phyloP scores from a whole-genome alignment of 1,284 basidiomycete genomes.

The Pseudozyma tsukubaensis region DNA sequence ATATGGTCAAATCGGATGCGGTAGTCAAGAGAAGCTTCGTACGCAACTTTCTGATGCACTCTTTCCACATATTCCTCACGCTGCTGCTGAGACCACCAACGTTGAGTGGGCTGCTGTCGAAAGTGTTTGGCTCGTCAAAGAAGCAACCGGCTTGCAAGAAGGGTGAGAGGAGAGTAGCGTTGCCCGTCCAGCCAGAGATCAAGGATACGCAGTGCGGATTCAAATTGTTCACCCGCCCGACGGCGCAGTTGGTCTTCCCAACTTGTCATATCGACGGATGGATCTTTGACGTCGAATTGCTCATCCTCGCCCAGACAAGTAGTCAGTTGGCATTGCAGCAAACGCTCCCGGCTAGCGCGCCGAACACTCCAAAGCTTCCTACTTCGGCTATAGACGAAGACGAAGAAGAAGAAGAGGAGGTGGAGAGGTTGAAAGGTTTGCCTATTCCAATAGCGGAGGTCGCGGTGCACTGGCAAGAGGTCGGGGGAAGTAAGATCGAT shows the following conservation, averaged over 20 bases:
- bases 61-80: constrained; percentile 75
- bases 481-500: constrained; percentile 88
- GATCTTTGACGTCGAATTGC: constrained; percentile 94
- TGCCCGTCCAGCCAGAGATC: constrained; percentile 78
- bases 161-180: neutral
- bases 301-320: constrained; percentile 77
- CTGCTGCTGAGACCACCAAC: constrained; percentile 60
- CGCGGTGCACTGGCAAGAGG: constrained; percentile 89
- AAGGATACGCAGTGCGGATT: constrained; percentile 96
- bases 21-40: constrained; percentile 91
- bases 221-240: constrained; percentile 81
- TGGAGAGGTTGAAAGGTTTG: constrained; percentile 70
- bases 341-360: neutral
- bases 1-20: constrained; percentile 87
- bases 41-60: constrained; percentile 91
- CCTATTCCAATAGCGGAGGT: constrained; percentile 83
- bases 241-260: constrained; percentile 84
- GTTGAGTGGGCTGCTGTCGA: constrained; percentile 12
- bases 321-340: constrained; percentile 21
- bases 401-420: constrained; percentile 4
- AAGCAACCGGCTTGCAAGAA: neutral
- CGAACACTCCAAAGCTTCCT: neutral
- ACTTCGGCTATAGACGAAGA: neutral
- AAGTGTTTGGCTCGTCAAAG: neutral
- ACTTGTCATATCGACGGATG: constrained; percentile 72